These are phyloP conservation scores for maize (Zea mays) DNA, from an alignment of 176 grass and related monocot species.

Conservation along the genomic window Zm-B73-REFERENCE-NAM-5.0 NC_050100.1:210246501-210247000, in stretches of 20 bases:
- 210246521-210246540: too few relatives aligned
- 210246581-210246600: too few relatives aligned
- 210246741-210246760: neutral
- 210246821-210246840: neutral
- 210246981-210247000: neutral
- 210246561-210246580: too few relatives aligned
- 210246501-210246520: too few relatives aligned
- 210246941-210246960: neutral
- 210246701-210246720: neutral
- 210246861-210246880: too few relatives aligned
- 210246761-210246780: neutral
- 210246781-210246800: neutral
- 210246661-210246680: neutral
- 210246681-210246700: slow-evolving; percentile 37
- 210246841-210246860: too few relatives aligned
- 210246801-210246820: neutral
- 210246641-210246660: slow-evolving; percentile 43
- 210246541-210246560: too few relatives aligned
- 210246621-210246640: slow-evolving; percentile 60
- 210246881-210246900: too few relatives aligned
- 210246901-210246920: neutral
- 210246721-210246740: neutral
- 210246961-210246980: neutral
- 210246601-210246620: slow-evolving; percentile 25
- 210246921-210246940: neutral